A percentile compares a stretch with the other conserved stretches of the same genome.
Conservation (phyloP, 164 flowering plant genomes). For the Magnolia officinalis region DNA sequence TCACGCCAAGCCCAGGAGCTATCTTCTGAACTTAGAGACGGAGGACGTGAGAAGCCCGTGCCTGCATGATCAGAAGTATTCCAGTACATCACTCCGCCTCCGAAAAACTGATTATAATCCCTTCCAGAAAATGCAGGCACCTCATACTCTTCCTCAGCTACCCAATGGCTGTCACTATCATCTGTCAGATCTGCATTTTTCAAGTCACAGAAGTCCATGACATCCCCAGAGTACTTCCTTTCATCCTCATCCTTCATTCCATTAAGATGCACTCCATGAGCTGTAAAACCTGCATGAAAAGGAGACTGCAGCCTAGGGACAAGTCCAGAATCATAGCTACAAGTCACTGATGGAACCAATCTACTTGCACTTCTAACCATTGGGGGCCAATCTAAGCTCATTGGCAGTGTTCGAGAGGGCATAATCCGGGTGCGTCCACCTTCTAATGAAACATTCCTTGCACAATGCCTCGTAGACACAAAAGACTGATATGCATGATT, state of each 20-base stretch:
- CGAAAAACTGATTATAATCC: slow-evolving; percentile 90
- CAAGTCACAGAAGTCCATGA: slow-evolving; percentile 45
- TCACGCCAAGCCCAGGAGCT: slow-evolving; percentile 98
- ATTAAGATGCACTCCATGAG: slow-evolving; percentile 41
- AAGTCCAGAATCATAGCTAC: slow-evolving; percentile 70
- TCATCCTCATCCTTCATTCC: slow-evolving; percentile 47
- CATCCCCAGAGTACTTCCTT: slow-evolving; percentile 47
- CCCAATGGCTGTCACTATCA: slow-evolving; percentile 69
- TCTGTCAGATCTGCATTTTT: slow-evolving; percentile 44
- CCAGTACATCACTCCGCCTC: slow-evolving; percentile 99
- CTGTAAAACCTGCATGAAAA: slow-evolving; percentile 41
- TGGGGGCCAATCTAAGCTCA: slow-evolving; percentile 97
- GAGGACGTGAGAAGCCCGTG: slow-evolving; percentile 82
- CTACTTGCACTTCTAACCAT: slow-evolving; percentile 52
- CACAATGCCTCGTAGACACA: slow-evolving; percentile 51
- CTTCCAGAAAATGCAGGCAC: slow-evolving; percentile 68
- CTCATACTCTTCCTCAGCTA: slow-evolving; percentile 85
- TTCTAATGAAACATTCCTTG: slow-evolving; percentile 55
- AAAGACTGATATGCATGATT: slow-evolving; percentile 61
- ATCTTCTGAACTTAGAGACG: slow-evolving; percentile 96
- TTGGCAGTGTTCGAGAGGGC: slow-evolving; percentile 43
- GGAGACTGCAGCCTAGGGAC: slow-evolving; percentile 52
- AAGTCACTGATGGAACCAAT: slow-evolving; percentile 48
- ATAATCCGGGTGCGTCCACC: slow-evolving; percentile 42
- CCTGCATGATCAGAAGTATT: slow-evolving; percentile 76